Evolutionary conservation across 306 rosid genomes (phyloP).

Genomic region (Amphicarpaea edgeworthii): DNA sequence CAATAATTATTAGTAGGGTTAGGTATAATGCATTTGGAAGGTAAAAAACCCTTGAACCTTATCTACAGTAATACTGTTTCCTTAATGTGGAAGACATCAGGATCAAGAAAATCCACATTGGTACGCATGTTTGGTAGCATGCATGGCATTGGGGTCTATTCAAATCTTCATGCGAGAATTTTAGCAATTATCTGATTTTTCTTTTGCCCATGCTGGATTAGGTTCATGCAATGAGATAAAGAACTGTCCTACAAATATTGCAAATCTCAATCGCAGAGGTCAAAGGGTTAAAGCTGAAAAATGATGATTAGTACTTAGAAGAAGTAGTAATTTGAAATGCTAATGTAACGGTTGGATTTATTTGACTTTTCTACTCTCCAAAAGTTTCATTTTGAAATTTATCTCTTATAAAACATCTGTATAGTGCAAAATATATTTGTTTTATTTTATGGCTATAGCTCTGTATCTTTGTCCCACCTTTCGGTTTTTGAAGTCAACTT

Average conservation of each 20-base stretch:
- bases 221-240: no score
- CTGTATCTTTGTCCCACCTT: slow-evolving; percentile 29
- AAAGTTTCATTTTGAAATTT: slow-evolving; percentile 47
- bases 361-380: slow-evolving; percentile 42
- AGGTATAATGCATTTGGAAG: not conserved
- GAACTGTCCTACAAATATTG: no score
- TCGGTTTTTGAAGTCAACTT: slow-evolving; percentile 38
- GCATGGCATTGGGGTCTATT: slow-evolving; percentile 17
- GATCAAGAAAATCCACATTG: not conserved
- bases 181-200: not conserved
- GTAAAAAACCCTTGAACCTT: not conserved
- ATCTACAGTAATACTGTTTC: not conserved
- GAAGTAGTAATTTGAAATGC: not conserved
- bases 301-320: no score
- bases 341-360: slow-evolving; percentile 49
- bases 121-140: slow-evolving; percentile 8
- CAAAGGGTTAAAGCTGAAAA: not conserved
- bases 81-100: not conserved
- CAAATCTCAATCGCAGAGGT: no score
- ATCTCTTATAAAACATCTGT: slow-evolving; percentile 9
- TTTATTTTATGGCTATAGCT: slow-evolving; percentile 26
- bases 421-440: slow-evolving; percentile 23
- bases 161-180: slow-evolving; percentile 1
- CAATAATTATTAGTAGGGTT: not conserved
- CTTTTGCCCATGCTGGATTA: no score